phyloP scores from a whole-genome alignment of 2,329 filamentous ascomycete species.

The Xylariaceae sp. region DNA sequence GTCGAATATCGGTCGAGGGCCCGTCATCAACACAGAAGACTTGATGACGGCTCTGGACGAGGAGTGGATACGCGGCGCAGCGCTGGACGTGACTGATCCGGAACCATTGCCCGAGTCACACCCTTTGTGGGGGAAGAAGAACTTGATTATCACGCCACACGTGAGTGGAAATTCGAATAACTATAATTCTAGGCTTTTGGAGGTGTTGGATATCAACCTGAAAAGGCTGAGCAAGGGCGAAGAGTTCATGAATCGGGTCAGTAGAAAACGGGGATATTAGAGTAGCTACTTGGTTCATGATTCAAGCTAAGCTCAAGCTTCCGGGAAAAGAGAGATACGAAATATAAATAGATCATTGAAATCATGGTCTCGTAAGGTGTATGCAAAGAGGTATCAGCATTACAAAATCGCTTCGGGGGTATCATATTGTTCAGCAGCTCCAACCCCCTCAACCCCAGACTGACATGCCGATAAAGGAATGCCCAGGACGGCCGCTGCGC shows the following conservation, averaged over 20 bases:
- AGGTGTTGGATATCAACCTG: conserved; percentile 25
- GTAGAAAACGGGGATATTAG: conserved; percentile 27
- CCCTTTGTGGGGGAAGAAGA: conserved; percentile 59
- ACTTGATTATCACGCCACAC: conserved; percentile 49
- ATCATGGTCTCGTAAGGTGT: too few species aligned
- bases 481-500: too few species aligned
- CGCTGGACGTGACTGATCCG: conserved; percentile 66
- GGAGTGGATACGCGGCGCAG: conserved; percentile 47
- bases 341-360: too few species aligned
- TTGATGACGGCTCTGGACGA: conserved; percentile 49
- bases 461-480: too few species aligned
- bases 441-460: too few species aligned
- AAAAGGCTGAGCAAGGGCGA: conserved; percentile 22
- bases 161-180: conserved; percentile 25
- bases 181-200: conserved; percentile 21
- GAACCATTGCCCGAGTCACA: conserved; percentile 61
- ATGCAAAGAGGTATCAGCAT: too few species aligned
- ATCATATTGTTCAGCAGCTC: too few species aligned
- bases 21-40: conserved; percentile 35
- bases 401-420: too few species aligned
- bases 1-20: conserved; percentile 60
- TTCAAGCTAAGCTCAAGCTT: too few species aligned
- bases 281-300: too few species aligned
- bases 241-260: conserved; percentile 27
- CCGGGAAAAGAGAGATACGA: too few species aligned